Percentiles rank a stretch among this genome's conserved stretches.
Evolutionary conservation across 75 land plant species (phyloP).

Genomic region (Cunninghamia lanceolata): DNA sequence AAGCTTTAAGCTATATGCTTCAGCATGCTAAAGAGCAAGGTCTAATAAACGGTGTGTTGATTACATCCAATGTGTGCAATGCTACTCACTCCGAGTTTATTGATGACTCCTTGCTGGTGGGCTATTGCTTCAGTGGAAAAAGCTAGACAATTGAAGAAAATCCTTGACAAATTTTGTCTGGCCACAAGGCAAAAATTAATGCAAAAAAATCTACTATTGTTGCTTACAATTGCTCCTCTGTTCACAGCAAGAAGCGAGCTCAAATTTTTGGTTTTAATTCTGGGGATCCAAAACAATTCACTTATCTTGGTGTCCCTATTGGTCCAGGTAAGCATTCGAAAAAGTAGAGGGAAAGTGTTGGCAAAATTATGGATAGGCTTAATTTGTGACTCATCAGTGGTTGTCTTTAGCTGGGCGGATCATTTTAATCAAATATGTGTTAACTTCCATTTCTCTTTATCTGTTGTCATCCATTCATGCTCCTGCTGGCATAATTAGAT

Average conservation of each 20-base stretch:
- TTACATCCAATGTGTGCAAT: neutral
- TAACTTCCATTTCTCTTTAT: neutral
- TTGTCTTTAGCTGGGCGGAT: neutral
- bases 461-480: neutral
- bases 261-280: neutral
- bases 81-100: neutral
- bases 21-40: neutral
- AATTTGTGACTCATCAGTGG: neutral
- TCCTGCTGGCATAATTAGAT: neutral
- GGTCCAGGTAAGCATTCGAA: too few species aligned
- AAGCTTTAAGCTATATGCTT: neutral
- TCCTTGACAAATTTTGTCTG: neutral
- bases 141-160: neutral
- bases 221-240: neutral
- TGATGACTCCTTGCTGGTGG: neutral
- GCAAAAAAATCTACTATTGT: neutral
- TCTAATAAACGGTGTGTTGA: neutral
- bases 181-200: neutral
- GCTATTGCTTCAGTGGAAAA: too few species aligned
- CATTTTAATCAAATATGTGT: neutral
- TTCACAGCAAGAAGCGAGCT: neutral
- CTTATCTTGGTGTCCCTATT: neutral
- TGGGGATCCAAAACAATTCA: neutral
- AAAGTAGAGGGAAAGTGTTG: neutral
- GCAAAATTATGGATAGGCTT: neutral